Conservation (phyloP, 306 rosid species). For the Dicorynia guianensis region DNA sequence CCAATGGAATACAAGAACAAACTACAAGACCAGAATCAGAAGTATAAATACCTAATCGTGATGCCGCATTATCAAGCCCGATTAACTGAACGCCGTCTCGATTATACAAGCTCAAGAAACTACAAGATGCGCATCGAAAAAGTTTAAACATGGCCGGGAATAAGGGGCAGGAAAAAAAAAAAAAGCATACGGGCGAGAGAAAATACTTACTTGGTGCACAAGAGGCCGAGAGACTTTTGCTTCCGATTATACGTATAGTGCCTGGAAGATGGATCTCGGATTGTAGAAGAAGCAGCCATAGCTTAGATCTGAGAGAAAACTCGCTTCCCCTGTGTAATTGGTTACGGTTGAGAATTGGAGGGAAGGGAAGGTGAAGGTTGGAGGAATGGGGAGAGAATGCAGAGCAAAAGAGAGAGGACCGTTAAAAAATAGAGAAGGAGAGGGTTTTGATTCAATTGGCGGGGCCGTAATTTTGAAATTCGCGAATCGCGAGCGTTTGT, state of each 20-base stretch:
- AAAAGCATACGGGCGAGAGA: not conserved
- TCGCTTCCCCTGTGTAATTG: too few relatives aligned
- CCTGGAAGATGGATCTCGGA: constrained; percentile 52
- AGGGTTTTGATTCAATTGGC: constrained; percentile 34
- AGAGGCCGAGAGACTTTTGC: constrained; percentile 81
- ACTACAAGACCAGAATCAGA: not conserved
- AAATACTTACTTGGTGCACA: constrained; percentile 94
- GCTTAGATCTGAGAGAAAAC: constrained; percentile 25
- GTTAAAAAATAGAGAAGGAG: constrained; percentile 40
- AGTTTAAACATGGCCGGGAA: not conserved
- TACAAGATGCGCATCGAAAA: constrained; percentile 1
- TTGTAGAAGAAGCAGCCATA: constrained; percentile 45
- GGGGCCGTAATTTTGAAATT: constrained; percentile 57
- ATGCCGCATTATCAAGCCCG: constrained; percentile 95
- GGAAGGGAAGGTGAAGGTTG: too few relatives aligned
- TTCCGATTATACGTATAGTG: constrained; percentile 62
- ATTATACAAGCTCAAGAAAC: constrained; percentile 81
- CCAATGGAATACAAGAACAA: not conserved
- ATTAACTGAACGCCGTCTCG: constrained; percentile 65
- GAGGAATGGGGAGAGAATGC: constrained; percentile 6
- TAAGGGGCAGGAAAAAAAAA: not conserved
- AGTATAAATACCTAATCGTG: constrained; percentile 61
- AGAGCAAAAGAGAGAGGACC: constrained; percentile 34
- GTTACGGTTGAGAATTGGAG: constrained; percentile 42
- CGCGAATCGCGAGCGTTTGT: constrained; percentile 21